Evolutionary conservation across 148 eudicot species (phyloP).

Genomic region (Cornus kousa): DNA sequence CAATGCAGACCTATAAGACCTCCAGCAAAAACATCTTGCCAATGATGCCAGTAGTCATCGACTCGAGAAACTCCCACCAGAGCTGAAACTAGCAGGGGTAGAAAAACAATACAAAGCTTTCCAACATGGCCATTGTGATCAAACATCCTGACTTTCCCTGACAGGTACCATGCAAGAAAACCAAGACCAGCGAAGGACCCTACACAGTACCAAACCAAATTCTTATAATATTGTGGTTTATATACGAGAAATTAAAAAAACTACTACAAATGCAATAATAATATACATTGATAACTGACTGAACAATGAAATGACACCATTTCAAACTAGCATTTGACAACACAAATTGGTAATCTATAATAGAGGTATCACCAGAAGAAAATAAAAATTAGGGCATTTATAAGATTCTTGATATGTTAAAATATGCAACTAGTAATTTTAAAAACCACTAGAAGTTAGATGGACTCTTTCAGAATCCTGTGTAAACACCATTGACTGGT

Average conservation of each 20-base stretch:
- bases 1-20: slow-evolving; percentile 64
- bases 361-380: not conserved
- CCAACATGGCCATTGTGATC: slow-evolving; percentile 78
- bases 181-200: slow-evolving; percentile 95
- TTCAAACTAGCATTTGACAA: not conserved
- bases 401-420: not conserved
- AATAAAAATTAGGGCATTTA: not conserved
- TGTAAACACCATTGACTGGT: not conserved
- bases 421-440: not conserved
- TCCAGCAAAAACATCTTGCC: slow-evolving; percentile 95
- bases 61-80: slow-evolving; percentile 87
- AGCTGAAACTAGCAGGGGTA: slow-evolving; percentile 64
- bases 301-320: not conserved
- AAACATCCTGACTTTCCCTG: slow-evolving; percentile 71
- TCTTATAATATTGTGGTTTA: not conserved
- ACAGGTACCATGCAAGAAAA: slow-evolving; percentile 66
- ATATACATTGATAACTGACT: no score
- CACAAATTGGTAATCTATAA: not conserved
- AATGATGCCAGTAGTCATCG: slow-evolving; percentile 98
- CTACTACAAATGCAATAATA: not conserved
- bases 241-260: not conserved
- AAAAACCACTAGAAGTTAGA: not conserved
- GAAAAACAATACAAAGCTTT: slow-evolving; percentile 67
- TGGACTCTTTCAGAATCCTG: not conserved
- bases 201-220: slow-evolving; percentile 19